Conservation (phyloP, 306 rosid genomes). For the Castanospermum australe region DNA sequence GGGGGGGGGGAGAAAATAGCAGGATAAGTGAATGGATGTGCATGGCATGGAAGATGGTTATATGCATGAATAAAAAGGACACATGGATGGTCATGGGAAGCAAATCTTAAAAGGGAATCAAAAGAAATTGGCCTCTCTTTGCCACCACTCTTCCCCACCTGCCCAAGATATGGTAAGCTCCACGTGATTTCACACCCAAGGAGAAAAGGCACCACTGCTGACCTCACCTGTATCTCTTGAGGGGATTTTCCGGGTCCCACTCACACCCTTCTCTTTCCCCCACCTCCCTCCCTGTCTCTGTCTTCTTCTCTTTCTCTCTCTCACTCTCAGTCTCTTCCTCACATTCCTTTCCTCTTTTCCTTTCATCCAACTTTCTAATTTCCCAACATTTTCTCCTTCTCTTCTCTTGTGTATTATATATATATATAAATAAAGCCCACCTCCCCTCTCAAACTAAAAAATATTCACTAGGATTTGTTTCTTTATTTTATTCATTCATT, state of each 20-base stretch:
- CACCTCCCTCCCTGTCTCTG: slow-evolving; percentile 20
- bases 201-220: slow-evolving; percentile 47
- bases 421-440: slow-evolving; percentile 35
- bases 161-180: slow-evolving; percentile 66
- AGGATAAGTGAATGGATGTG: slow-evolving; percentile 5
- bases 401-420: not conserved
- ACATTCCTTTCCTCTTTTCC: slow-evolving; percentile 27
- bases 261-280: not conserved
- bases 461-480: slow-evolving; percentile 39
- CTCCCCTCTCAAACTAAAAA: slow-evolving; percentile 21
- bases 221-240: slow-evolving; percentile 87
- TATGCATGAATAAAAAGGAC: slow-evolving; percentile 7
- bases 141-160: slow-evolving; percentile 67
- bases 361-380: slow-evolving; percentile 32
- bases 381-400: slow-evolving; percentile 2
- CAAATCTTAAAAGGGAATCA: slow-evolving; percentile 83
- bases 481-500: slow-evolving; percentile 26
- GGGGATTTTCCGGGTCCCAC: slow-evolving; percentile 74
- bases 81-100: slow-evolving; percentile 69
- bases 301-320: not conserved
- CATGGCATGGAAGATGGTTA: slow-evolving; percentile 15
- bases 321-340: not conserved
- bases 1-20: not conserved
- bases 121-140: slow-evolving; percentile 73
- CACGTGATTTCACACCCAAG: slow-evolving; percentile 68